phyloP scores from a whole-genome alignment of 1,284 basidiomycete species.

The Trichosporon asahii region DNA sequence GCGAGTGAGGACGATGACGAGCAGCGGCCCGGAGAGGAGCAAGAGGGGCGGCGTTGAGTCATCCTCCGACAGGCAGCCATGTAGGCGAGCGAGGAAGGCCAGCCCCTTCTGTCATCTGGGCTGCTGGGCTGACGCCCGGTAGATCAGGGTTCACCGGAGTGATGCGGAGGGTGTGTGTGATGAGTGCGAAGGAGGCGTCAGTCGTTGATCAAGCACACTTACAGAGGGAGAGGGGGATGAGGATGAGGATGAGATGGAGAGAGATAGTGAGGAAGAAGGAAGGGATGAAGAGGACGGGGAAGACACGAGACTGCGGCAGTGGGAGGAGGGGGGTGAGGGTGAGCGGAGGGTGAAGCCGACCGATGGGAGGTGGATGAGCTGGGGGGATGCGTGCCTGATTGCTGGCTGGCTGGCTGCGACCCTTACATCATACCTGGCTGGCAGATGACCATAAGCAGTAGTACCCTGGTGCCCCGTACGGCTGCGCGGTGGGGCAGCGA shows the following conservation, averaged over 20 bases:
- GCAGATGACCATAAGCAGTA: slow-evolving; percentile 1
- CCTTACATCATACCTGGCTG: not conserved
- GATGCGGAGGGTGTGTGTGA: not conserved
- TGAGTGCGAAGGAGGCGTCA: not conserved
- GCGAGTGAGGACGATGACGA: not conserved
- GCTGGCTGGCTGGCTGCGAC: not conserved
- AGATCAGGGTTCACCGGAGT: not conserved
- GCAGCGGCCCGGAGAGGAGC: not conserved
- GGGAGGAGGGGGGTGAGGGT: not conserved
- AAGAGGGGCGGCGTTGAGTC: not conserved
- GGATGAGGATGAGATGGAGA: not conserved
- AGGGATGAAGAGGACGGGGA: not conserved
- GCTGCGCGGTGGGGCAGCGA: not conserved
- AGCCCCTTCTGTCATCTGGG: not conserved
- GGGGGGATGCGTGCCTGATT: slow-evolving; percentile 1
- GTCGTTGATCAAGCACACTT: not conserved
- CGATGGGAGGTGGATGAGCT: not conserved
- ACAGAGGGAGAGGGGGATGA: not conserved
- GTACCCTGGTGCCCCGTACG: not conserved
- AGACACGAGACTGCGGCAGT: not conserved
- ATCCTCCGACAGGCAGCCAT: not conserved
- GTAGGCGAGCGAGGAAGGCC: not conserved
- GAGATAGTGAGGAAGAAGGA: not conserved
- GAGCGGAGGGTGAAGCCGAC: slow-evolving; percentile 3
- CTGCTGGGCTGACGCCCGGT: not conserved